Base-by-base conservation (phyloP, 306 rosid genomes). In the Astragalus membranaceus region DNA sequence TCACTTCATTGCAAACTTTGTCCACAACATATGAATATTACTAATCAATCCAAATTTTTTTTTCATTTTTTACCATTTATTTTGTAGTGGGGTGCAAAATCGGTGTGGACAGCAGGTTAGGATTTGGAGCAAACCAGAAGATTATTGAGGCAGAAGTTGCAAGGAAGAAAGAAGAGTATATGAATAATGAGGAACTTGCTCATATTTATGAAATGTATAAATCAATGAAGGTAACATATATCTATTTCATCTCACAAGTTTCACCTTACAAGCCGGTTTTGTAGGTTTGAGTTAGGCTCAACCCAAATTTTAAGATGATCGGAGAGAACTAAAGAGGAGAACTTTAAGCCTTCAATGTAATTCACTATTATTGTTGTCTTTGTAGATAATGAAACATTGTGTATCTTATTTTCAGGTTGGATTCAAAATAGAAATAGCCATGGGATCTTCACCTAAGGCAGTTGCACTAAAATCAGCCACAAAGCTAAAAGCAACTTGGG, bases 51-150 rank as follows among this genome's bases (percentile, higher is more conserved):
- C n/a, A 3, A 16, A 14, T 68, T 47, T 20, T 36, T 44, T 14
- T 42, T 71, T 61, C 32, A 7, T 52, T 46, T 55, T 15, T 6
- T 5, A 54, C 7, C 17, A 14, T 23, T 39, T 16, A 20, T 57
- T 16, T 60, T 49, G 13, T 9, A 92, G 98, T 87, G 94, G 95
- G 98, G 9, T 86, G 83, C 86, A 78, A 67, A 66, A 77, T 30
- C 59, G 70, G 55, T 10, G 81, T 85, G 75, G 90, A 87, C 30
- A 61, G 75, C n/a, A 67, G 68, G 17, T 81, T 85, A 15, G 37
- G 82, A 53, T 5, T 81, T 7, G 90, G 89, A 65, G 81, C 88
- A 4, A 83, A 81, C 61, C 67, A 86, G 42, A 83, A 53, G 67
- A 60, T 79, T 5, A 49, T 81, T 35, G 84, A 80, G 56, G 82